Evolutionary conservation across 2,329 filamentous ascomycete species (phyloP).

Genomic region (Fusarium albidum): DNA sequence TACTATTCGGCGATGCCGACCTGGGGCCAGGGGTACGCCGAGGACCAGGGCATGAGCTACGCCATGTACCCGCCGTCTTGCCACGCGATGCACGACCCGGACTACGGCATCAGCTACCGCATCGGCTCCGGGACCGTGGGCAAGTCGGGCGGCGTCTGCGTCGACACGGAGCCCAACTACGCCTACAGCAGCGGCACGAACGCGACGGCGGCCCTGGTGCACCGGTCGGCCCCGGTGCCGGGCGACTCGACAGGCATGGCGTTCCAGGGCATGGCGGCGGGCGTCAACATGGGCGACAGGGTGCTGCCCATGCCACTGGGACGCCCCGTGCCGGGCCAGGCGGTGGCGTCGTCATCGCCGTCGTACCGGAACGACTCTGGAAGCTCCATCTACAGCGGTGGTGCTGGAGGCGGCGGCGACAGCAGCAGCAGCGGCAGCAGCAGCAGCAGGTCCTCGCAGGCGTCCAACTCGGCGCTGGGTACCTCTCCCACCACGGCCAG

Average conservation of each 20-base stretch:
- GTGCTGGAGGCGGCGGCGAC: slow-evolving; percentile 3
- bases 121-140: slow-evolving; percentile 26
- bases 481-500: slow-evolving; percentile 34
- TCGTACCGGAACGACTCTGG: slow-evolving; percentile 40
- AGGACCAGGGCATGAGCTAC: slow-evolving; percentile 39
- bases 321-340: slow-evolving; percentile 29
- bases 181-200: slow-evolving; percentile 31
- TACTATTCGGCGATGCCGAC: slow-evolving; percentile 37
- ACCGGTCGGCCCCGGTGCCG: slow-evolving; percentile 22
- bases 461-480: slow-evolving; percentile 28
- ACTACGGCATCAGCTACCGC: slow-evolving; percentile 42
- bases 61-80: slow-evolving; percentile 35
- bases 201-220: slow-evolving; percentile 21
- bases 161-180: slow-evolving; percentile 41
- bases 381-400: slow-evolving; percentile 34
- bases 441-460: slow-evolving; percentile 13
- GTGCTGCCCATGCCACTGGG: slow-evolving; percentile 30
- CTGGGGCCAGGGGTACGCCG: slow-evolving; percentile 39
- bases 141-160: slow-evolving; percentile 36
- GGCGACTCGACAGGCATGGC: slow-evolving; percentile 24
- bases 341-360: slow-evolving; percentile 4
- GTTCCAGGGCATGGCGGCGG: slow-evolving; percentile 34
- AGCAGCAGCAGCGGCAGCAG: slow-evolving; percentile 31
- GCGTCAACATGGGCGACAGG: slow-evolving; percentile 30
- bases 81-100: slow-evolving; percentile 30